A percentile compares a stretch with the other conserved stretches of the same genome.
Evolutionary conservation across 208 protist genomes (phyloP).

Genomic region (Acanthamoeba healyi): DNA sequence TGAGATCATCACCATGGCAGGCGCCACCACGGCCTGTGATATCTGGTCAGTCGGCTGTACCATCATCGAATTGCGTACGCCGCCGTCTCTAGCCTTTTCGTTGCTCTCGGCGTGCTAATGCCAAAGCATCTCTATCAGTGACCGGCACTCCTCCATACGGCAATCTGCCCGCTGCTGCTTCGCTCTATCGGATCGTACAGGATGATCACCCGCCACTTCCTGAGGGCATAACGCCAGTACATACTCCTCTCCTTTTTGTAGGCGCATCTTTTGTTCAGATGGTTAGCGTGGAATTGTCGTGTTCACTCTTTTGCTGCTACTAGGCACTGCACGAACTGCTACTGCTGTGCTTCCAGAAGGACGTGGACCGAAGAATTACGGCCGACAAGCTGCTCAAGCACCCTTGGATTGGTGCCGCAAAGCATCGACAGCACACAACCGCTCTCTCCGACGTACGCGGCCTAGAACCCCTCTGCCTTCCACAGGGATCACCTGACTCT

Average conservation of each 20-base stretch:
- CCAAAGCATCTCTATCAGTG: constrained; percentile 83
- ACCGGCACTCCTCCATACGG: constrained; percentile 94
- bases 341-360: constrained; percentile 91
- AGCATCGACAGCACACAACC: not conserved
- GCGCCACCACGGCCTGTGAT: constrained; percentile 90
- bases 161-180: constrained; percentile 92
- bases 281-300: not conserved
- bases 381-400: constrained; percentile 90
- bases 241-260: constrained; percentile 67
- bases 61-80: constrained; percentile 90
- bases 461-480: too few relatives aligned
- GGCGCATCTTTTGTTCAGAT: constrained; percentile 10
- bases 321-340: constrained; percentile 79
- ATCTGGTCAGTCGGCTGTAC: constrained; percentile 94
- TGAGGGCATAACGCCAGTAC: constrained; percentile 86
- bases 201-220: constrained; percentile 92
- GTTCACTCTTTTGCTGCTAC: not conserved
- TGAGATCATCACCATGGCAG: constrained; percentile 94
- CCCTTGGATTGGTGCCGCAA: constrained; percentile 76
- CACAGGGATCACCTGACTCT: too few relatives aligned
- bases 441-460: not conserved
- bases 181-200: constrained; percentile 93
- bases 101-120: too few relatives aligned
- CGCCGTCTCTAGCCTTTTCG: too few relatives aligned
- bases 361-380: constrained; percentile 85